Conservation (phyloP, 2,329 filamentous ascomycete species). For the Aureobasidium sp. region DNA sequence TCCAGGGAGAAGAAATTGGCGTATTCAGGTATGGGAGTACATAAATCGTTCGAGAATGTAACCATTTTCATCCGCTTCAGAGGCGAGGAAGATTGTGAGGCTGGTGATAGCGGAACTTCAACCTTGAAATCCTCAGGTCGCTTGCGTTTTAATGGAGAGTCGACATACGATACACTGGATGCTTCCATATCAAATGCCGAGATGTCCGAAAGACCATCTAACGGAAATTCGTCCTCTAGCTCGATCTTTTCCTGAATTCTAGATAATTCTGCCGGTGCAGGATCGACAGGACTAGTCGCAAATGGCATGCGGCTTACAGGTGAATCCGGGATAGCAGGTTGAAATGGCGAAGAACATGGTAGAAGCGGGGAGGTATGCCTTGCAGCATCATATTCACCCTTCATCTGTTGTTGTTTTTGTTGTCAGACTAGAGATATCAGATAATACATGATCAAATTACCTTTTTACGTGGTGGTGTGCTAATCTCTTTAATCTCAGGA, state of each 20-base stretch:
- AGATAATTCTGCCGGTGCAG: not conserved
- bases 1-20: not conserved
- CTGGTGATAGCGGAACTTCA: conserved; percentile 9
- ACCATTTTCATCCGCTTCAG: conserved; percentile 8
- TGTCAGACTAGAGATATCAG: not conserved
- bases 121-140: conserved; percentile 11
- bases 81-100: not conserved
- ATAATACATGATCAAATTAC: not conserved
- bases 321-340: conserved; percentile 2
- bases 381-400: not conserved
- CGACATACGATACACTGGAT: not conserved
- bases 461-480: not conserved
- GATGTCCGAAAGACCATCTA: conserved; percentile 1
- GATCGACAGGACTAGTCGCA: conserved; percentile 2
- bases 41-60: conserved; percentile 4
- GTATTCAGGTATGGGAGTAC: not conserved
- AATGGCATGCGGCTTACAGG: not conserved
- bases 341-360: conserved; percentile 1
- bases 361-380: conserved; percentile 3
- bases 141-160: not conserved
- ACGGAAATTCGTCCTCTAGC: not conserved
- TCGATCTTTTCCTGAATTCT: not conserved
- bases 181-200: not conserved
- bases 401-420: not conserved
- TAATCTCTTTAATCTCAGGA: not conserved